These are phyloP conservation scores for Isabelozyma pseudorhagii DNA, from an alignment of 805 yeast species.

Conservation along the genomic window DNA sequence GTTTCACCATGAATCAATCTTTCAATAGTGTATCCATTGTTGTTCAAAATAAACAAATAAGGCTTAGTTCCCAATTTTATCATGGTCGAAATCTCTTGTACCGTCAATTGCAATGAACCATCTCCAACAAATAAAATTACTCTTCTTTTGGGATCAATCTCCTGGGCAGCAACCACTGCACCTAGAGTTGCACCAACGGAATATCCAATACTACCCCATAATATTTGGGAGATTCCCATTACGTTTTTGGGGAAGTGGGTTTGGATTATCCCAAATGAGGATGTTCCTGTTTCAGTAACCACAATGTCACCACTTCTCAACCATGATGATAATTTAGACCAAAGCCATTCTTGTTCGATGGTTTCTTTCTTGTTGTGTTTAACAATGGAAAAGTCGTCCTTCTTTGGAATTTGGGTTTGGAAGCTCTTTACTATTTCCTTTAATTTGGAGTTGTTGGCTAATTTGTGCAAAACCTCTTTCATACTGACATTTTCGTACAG, in stretches of 20 bases:
- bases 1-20: constrained; percentile 37
- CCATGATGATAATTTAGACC: constrained; percentile 26
- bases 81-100: constrained; percentile 40
- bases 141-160: constrained; percentile 28
- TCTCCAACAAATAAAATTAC: constrained; percentile 41
- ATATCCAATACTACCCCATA: constrained; percentile 36
- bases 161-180: constrained; percentile 33
- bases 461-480: constrained; percentile 12
- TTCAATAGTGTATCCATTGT: constrained; percentile 40
- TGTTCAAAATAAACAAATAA: constrained; percentile 37
- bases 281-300: constrained; percentile 34
- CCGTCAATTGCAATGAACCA: constrained; percentile 40
- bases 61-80: constrained; percentile 31
- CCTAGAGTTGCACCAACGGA: constrained; percentile 34
- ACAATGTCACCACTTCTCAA: constrained; percentile 29
- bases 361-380: constrained; percentile 4
- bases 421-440: constrained; percentile 7
- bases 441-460: constrained; percentile 5
- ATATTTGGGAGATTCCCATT: constrained; percentile 31
- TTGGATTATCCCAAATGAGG: constrained; percentile 34
- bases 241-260: constrained; percentile 25
- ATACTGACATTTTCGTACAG: constrained; percentile 15
- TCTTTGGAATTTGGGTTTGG: constrained; percentile 9
- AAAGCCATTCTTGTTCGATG: constrained; percentile 27
- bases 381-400: constrained; percentile 11